Evolutionary conservation across 2,329 filamentous ascomycete genomes (phyloP), one percentile per base, ranked within the genome.

Genomic region (Xylariaceae sp.): DNA sequence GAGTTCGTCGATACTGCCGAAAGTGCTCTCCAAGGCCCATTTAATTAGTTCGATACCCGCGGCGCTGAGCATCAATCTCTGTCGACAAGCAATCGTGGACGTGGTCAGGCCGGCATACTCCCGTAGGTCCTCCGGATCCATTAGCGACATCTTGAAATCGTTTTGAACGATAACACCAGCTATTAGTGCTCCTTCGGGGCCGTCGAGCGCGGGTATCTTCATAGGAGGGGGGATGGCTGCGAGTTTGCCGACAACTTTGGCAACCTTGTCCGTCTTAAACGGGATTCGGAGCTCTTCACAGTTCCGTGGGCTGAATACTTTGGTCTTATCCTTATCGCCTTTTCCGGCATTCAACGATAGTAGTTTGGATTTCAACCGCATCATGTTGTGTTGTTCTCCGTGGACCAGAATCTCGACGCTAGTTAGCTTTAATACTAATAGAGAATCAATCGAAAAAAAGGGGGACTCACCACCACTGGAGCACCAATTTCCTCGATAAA

Each of bases 101-200:
- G 94, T 97, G 26, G 91, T 96, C 32, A 99, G 76, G n/a, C 94
- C 94, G 0, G 94, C 94, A 69, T 96, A 99, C 72, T 99, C 94
- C 57, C 91, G 86, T 35, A 99, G 78, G 68, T 99, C 94, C 64
- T 97, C 94, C 0, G 94, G 91, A 0, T 91, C 91, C 92, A 99
- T 97, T 35, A 99, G 78, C 0, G 89, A 95, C 68, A 99, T 83
- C 71, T 97, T 96, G 72, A 99, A 97, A 70, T 96, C 94, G 69
- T 95, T 97, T 64, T 97, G 92, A 6, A 99, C 91, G 12, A 99
- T 79, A 0, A 99, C 94, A 31, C 94, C 94, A 0, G 87, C 88
- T 64, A 99, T 83, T 43, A 97, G 77, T 53, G 74, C 75, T 8
- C 68, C 66, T 27, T 64, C 68, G 32, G 71, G 65, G 29, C 67